Base-by-base conservation (phyloP, 306 rosid species). In the Vigna angularis region DNA sequence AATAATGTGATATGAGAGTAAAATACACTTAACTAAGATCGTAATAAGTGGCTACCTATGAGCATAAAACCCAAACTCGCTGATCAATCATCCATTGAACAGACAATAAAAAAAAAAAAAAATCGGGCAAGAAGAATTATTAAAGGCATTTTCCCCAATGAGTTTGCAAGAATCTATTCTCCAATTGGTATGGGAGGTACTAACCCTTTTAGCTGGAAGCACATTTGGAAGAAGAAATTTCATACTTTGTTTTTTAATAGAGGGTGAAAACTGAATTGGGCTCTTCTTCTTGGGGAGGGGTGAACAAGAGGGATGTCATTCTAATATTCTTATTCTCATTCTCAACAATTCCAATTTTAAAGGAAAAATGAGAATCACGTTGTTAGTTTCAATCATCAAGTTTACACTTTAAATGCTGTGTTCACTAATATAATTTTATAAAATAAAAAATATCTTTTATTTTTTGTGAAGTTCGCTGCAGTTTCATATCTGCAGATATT, bases 141-240 rank as follows among this genome's bases (percentile, higher is more conserved):
- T 24, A 5, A 67, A 22, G 18, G 2, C 30, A 53, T 17, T 38
- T 10, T 9, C 26, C 4, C 13, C n/a, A 12, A 44, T 74, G 15
- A 56, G 26, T 22, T 73, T 73, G 20, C 15, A 40, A 18, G 77
- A 73, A 56, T 40, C 3, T 40, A 15, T 38, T 66, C 42, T 28
- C 38, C 48, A 44, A 10, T 40, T 3, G 11, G 3, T 40, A 40
- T 7, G 45, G 11, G 42, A 36, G 42, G 8, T 9, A 36, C 8
- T 36, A 6, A 6, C 9, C 9, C 6, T 36, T 36, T 36, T 6
- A 36, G 42, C 1, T 1, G 42, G 75, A 71, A 72, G 51, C 76
- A 30, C 36, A 4, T 18, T 15, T 55, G 53, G 24, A 72, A 12
- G 56, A 15, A 14, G 18, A 56, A 38, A 55, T 36, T 9, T 49